Evolutionary conservation across 1,284 basidiomycete species (phyloP), one percentile per base, ranked within the genome.

Genomic region (Pisolithus thermaeus): DNA sequence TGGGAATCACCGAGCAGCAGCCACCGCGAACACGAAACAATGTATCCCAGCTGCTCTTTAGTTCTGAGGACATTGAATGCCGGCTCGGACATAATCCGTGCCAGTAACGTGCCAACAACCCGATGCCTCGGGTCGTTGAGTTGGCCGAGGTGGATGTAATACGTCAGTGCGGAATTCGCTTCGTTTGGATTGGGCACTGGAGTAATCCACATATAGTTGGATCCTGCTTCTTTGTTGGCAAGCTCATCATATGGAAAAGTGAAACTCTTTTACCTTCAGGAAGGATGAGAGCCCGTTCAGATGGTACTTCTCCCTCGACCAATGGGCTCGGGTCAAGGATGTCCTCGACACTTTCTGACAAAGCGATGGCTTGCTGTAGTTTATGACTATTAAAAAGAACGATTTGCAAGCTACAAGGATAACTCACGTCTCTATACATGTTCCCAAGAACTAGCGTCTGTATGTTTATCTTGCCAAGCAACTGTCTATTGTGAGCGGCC

Each of bases 41-140:
- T 78, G 66, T 99, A 99, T 11, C 97, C 97, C 0, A 99, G 79
- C 69, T 99, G 97, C 67, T 99, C 93, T 67, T 94, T 87, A 2
- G 96, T 98, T n/a, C 97, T 85, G 39, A 99, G 79, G 36, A 87
- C 75, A 64, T 97, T 88, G 71, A 99, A 99, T n/a, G 87, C 81
- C 0, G 96, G 95, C 63, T 99, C 97, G 9, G 78, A 74, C 35
- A 92, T 74, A 54, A 97, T 87, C 61, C 93, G 92, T 0, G 78
- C 77, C 35, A 90, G 75, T 32, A 92, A 74, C 7, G 78, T 70
- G 44, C 81, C 74, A 1, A 74, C 73, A 27, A 87, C 82, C 20
- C 85, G 79, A 12, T 75, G 68, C n/a, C 69, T 77, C 32, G 77
- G 72, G 58, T 88, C 76, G 3, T 69, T 71, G 38, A 79, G 65